Base-by-base conservation (phyloP, 495 filamentous ascomycete species). In the Xylaria castorea region DNA sequence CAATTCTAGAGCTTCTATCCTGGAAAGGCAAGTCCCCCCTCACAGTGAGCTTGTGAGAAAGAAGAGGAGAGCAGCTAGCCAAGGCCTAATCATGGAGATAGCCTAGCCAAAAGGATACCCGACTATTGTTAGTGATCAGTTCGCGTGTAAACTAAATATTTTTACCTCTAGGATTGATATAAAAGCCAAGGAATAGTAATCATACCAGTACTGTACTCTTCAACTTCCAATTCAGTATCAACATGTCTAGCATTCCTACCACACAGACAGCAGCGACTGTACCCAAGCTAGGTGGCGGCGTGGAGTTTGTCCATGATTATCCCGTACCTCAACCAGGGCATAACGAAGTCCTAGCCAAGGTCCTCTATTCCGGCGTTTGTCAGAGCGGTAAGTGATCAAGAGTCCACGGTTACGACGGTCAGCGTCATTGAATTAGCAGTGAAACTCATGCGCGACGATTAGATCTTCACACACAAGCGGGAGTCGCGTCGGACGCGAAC, bases 401-500 rank as follows among this genome's bases (percentile, higher is more conserved):
- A 11, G 18, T 22, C n/a, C 50, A 57, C 27, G 20, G 25, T 3
- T 5, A 46, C 11, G 25, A 8, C 3, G 4, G n/a, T 51, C 14
- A 44, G 14, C 27, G 2, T 16, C n/a, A 1, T 40, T 50, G n/a
- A 27, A 27, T 44, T 9, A 25, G 14, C 32, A 53, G 7, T 18
- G 34, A n/a, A 36, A 18, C 50, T 32, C 57, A 71, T 38, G 3
- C 18, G 9, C 6, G 1, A 62, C 6, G 3, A 60, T 6, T 48
- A 86, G 84, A 87, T 66, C 84, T 87, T 8, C 84, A 86, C 69
- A 87, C 85, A 1, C 84, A 83, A 67, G 70, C 79, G 32, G 85
- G 84, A 51, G 84, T 82, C 7, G 85, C 84, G 9, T 80, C 83
- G 40, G 76, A 81, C 11, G 36, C 83, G 9, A 78, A 85, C 62